Percentiles rank a stretch among this genome's conserved stretches.
phyloP scores from a whole-genome alignment of 2,329 filamentous ascomycete genomes.

The Neonectria coccinea region DNA sequence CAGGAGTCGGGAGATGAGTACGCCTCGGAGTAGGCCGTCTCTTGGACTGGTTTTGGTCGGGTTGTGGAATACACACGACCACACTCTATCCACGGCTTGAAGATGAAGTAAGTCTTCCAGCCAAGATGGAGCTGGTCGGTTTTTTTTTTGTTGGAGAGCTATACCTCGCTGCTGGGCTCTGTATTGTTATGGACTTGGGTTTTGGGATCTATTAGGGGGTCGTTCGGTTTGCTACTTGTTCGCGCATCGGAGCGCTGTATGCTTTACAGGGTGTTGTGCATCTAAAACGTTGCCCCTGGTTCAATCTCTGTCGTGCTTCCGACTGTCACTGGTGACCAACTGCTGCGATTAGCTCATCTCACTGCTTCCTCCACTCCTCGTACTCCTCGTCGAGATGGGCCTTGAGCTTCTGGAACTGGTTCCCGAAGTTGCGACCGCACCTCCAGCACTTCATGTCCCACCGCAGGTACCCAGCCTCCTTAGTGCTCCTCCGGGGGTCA shows the following conservation, averaged over 20 bases:
- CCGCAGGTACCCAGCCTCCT: slow-evolving; percentile 69
- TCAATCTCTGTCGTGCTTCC: not conserved
- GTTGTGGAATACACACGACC: slow-evolving; percentile 1
- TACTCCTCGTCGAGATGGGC: slow-evolving; percentile 81
- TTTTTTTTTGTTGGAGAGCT: slow-evolving; percentile 5
- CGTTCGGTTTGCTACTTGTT: slow-evolving; percentile 8
- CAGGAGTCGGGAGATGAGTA: slow-evolving; percentile 40
- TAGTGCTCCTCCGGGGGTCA: slow-evolving; percentile 71
- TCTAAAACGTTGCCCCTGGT: slow-evolving; percentile 3
- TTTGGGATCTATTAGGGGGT: slow-evolving; percentile 11
- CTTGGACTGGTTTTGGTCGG: no score
- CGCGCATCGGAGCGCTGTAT: slow-evolving; percentile 17
- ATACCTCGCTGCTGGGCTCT: slow-evolving; percentile 9
- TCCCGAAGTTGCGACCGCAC: slow-evolving; percentile 79
- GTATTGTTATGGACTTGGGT: slow-evolving; percentile 12
- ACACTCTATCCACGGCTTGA: not conserved
- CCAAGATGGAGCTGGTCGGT: not conserved
- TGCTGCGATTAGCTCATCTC: slow-evolving; percentile 52
- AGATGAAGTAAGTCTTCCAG: not conserved
- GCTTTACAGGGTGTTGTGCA: slow-evolving; percentile 7
- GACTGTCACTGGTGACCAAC: not conserved
- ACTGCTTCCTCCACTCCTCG: slow-evolving; percentile 77
- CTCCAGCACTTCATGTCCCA: slow-evolving; percentile 84
- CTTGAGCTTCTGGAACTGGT: slow-evolving; percentile 80
- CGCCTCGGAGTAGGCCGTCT: slow-evolving; percentile 26